phyloP scores from a whole-genome alignment of 176 grass and related monocot species.

The Aegilops sharonensis region DNA sequence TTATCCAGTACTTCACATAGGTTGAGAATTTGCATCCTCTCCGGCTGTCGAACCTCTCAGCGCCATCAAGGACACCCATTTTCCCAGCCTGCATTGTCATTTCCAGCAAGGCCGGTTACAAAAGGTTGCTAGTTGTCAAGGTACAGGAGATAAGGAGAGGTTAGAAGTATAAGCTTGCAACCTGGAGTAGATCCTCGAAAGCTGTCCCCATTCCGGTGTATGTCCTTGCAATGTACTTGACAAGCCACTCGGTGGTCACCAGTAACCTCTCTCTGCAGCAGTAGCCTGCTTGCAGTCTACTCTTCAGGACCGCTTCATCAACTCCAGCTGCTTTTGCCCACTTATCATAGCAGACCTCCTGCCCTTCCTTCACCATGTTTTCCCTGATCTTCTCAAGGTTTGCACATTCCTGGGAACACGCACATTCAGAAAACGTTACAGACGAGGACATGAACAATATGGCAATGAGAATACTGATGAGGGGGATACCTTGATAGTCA shows the following conservation, averaged over 20 bases:
- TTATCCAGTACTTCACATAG: constrained; percentile 89
- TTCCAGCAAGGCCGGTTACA: background rate
- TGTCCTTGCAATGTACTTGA: constrained; percentile 66
- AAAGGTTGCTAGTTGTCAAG: background rate
- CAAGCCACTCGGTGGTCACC: constrained; percentile 62
- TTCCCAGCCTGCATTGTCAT: constrained; percentile 59
- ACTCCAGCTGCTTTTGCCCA: constrained; percentile 83
- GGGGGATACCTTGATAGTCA: constrained; percentile 63
- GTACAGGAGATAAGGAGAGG: background rate
- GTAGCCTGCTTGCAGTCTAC: constrained; percentile 53
- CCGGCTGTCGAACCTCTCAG: constrained; percentile 70
- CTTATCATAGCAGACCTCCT: constrained; percentile 40
- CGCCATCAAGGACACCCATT: constrained; percentile 78
- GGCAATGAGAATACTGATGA: background rate
- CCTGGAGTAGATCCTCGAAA: constrained; percentile 89
- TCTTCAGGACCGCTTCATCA: constrained; percentile 50
- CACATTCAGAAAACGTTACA: background rate
- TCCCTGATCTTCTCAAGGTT: constrained; percentile 67
- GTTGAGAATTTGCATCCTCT: constrained; percentile 81
- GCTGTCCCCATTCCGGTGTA: constrained; percentile 70
- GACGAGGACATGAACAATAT: constrained; percentile 8
- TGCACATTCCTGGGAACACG: constrained; percentile 50
- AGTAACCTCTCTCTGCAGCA: constrained; percentile 65
- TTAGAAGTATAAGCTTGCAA: constrained; percentile 10
- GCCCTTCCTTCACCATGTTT: constrained; percentile 49